Conservation (phyloP, 176 grass and related monocot species). For the Themeda triandra region DNA sequence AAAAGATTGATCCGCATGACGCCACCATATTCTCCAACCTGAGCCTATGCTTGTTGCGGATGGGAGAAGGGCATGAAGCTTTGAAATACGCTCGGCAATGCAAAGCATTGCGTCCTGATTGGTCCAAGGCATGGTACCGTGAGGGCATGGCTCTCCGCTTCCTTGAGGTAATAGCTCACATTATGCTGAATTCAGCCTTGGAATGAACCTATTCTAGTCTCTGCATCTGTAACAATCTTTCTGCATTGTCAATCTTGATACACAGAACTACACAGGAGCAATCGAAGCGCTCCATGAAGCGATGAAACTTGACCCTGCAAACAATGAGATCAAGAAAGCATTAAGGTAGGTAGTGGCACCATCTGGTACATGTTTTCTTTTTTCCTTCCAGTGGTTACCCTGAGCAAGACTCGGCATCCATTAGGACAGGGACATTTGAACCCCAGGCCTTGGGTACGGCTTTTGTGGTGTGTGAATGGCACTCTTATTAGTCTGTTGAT, state of each 20-base stretch:
- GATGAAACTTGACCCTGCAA: not conserved
- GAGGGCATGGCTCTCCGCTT: not conserved
- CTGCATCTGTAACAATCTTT: not conserved
- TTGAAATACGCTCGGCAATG: not conserved
- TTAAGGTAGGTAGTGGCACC: not conserved
- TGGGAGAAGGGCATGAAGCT: not conserved
- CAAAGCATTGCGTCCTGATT: not conserved
- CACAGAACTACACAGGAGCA: not conserved
- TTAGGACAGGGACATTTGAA: no score
- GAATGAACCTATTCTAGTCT: not conserved
- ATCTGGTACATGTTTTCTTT: not conserved
- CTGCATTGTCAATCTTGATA: not conserved
- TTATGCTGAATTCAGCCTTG: not conserved
- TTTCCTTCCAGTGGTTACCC: no score
- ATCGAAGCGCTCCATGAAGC: not conserved
- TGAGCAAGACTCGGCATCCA: no score
- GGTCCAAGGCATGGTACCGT: not conserved
- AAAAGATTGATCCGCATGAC: not conserved
- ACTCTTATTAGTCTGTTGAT: not conserved
- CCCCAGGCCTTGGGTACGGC: not conserved
- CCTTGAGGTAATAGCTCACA: not conserved
- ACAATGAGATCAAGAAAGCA: not conserved
- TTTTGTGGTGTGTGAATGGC: conserved; percentile 10
- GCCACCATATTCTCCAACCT: not conserved
- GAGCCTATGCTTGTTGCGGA: not conserved